phyloP scores from a whole-genome alignment of 164 flowering plant species.

The Tetrastigma voinierianum region DNA sequence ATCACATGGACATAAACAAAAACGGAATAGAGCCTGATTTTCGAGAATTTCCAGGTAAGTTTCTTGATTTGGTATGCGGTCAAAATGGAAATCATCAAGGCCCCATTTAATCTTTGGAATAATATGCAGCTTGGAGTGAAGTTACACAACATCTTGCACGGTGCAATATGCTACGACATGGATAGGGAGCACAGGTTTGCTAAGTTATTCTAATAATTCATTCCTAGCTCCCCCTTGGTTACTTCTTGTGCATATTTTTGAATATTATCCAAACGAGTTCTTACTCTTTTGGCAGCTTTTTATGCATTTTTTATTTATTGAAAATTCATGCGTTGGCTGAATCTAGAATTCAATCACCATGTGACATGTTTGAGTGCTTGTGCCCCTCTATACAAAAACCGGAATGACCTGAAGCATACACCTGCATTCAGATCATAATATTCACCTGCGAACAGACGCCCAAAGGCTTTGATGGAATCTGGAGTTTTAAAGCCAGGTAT shows the following conservation, averaged over 20 bases:
- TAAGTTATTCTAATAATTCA: not conserved
- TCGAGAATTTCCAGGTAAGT: conserved; percentile 64
- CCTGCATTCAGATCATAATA: not conserved
- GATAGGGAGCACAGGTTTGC: conserved; percentile 23
- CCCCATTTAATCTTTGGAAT: not conserved
- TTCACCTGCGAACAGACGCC: not conserved
- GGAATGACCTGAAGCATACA: not conserved
- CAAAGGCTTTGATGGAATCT: not conserved
- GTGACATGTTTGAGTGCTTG: not conserved
- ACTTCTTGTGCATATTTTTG: not conserved
- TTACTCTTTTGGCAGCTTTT: not conserved
- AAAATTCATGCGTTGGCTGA: not conserved
- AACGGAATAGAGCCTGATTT: conserved; percentile 90
- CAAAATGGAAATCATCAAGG: not conserved
- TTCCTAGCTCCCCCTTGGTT: not conserved
- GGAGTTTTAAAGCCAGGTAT: not conserved
- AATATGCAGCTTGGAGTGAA: conserved; percentile 71
- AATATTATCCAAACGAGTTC: not conserved
- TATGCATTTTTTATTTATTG: not conserved
- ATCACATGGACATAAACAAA: conserved; percentile 88
- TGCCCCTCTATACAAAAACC: not conserved
- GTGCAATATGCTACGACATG: conserved; percentile 45
- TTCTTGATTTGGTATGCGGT: not conserved
- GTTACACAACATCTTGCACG: conserved; percentile 48
- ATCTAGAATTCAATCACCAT: not conserved